Conservation (phyloP, 352 stramenopile species). For the Phytopythium boreale region DNA sequence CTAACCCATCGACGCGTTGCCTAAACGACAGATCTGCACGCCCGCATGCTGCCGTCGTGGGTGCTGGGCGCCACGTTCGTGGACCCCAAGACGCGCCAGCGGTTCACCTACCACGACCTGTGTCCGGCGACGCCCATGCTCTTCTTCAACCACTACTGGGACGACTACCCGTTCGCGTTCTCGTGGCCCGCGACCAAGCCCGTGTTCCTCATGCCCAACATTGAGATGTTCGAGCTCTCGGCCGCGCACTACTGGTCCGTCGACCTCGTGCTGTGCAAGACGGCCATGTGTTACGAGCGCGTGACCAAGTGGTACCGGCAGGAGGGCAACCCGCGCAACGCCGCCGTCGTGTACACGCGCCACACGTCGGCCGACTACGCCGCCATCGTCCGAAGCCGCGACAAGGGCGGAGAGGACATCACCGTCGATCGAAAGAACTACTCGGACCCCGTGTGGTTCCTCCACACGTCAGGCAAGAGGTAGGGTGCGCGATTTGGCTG, state of each 20-base stretch:
- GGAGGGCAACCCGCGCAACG: constrained; percentile 42
- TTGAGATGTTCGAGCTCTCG: constrained; percentile 54
- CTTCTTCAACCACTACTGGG: constrained; percentile 65
- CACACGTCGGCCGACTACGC: constrained; percentile 36
- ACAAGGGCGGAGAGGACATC: constrained; percentile 4
- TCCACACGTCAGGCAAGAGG: constrained; percentile 35
- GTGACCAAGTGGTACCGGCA: constrained; percentile 46
- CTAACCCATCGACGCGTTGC: no score
- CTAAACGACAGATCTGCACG: constrained; percentile 27
- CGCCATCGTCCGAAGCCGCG: constrained; percentile 13
- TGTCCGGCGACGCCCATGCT: constrained; percentile 47
- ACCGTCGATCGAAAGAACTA: constrained; percentile 21
- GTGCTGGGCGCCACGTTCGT: constrained; percentile 34
- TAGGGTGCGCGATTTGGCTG: constrained; percentile 17
- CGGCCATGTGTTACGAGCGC: constrained; percentile 35
- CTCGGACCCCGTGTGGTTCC: constrained; percentile 20
- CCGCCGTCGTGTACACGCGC: constrained; percentile 37
- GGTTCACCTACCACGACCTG: constrained; percentile 47
- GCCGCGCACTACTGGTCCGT: constrained; percentile 36
- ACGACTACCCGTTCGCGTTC: constrained; percentile 18
- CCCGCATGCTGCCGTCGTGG: constrained; percentile 44
- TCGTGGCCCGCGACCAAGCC: constrained; percentile 34
- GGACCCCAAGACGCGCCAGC: constrained; percentile 19
- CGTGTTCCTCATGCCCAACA: constrained; percentile 48
- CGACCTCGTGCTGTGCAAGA: constrained; percentile 60